Conservation (phyloP, 1,284 basidiomycete genomes). For the Bondarzewia mesenterica region DNA sequence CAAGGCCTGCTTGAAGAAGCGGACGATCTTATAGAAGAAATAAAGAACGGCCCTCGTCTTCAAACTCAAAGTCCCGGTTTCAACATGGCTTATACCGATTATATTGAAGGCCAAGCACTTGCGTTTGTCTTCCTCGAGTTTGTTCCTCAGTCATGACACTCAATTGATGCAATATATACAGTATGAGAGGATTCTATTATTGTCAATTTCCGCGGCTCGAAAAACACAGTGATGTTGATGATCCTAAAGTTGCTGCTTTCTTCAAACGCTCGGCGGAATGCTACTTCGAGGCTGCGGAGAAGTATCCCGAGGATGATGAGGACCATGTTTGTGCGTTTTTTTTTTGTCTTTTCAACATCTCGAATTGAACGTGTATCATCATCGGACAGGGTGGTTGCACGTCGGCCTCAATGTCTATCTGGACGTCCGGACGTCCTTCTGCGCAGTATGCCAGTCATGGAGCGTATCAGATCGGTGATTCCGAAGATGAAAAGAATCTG, state of each 20-base stretch:
- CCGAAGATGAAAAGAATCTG: slow-evolving; percentile 16
- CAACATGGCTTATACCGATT: slow-evolving; percentile 1
- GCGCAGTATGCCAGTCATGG: slow-evolving; percentile 1
- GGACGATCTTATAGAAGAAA: slow-evolving; percentile 1
- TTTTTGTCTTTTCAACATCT: not conserved
- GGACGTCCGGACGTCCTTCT: not conserved
- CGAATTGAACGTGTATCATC: not conserved
- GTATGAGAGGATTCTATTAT: not conserved
- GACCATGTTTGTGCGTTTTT: slow-evolving; percentile 17
- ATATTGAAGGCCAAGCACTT: slow-evolving; percentile 3
- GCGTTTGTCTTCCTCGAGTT: slow-evolving; percentile 1
- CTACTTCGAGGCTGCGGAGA: slow-evolving; percentile 19
- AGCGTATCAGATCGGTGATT: slow-evolving; percentile 6
- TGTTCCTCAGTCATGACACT: not conserved
- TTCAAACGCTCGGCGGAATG: slow-evolving; percentile 11
- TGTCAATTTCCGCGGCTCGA: not conserved
- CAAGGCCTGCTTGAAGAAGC: slow-evolving; percentile 3
- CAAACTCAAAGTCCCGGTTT: not conserved
- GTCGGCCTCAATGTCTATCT: not conserved
- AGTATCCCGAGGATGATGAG: slow-evolving; percentile 23
- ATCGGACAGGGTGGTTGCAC: slow-evolving; percentile 3
- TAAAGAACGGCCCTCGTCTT: not conserved
- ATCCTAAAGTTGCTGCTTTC: not conserved
- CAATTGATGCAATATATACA: not conserved
- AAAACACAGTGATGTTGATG: not conserved